phyloP scores from a whole-genome alignment of 75 land plant species.

The Chamaecyparis obtusa region DNA sequence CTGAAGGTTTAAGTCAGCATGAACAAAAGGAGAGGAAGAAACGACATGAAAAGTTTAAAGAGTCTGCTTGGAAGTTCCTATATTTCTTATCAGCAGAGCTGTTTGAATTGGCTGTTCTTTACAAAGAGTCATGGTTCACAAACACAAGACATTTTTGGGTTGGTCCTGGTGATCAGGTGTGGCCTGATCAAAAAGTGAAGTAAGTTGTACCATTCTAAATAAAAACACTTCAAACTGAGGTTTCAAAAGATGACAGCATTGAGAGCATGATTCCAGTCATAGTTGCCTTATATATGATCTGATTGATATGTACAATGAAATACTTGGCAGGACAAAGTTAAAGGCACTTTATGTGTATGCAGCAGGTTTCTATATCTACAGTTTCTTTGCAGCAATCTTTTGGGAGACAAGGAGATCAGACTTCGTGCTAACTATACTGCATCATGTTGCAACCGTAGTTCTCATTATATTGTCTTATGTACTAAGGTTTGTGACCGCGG shows the following conservation, averaged over 20 bases:
- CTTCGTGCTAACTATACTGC: slow-evolving; percentile 81
- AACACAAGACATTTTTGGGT: slow-evolving; percentile 76
- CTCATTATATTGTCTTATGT: slow-evolving; percentile 79
- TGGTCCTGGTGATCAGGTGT: slow-evolving; percentile 87
- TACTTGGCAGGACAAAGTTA: slow-evolving; percentile 65
- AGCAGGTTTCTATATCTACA: slow-evolving; percentile 86
- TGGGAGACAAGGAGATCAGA: slow-evolving; percentile 98
- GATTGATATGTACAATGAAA: background rate
- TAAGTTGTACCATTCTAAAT: slow-evolving; percentile 27
- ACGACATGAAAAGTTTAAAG: slow-evolving; percentile 78
- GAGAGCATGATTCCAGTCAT: background rate
- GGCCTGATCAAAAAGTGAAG: slow-evolving; percentile 93
- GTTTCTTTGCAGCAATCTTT: slow-evolving; percentile 84
- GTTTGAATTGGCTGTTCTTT: slow-evolving; percentile 55
- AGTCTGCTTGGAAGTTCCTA: slow-evolving; percentile 90
- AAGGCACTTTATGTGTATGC: slow-evolving; percentile 77
- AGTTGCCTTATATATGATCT: background rate
- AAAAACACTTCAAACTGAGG: background rate
- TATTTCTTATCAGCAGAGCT: slow-evolving; percentile 76
- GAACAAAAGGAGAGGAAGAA: slow-evolving; percentile 40
- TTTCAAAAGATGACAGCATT: background rate
- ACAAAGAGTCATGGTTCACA: slow-evolving; percentile 86
- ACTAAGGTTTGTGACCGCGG: slow-evolving; percentile 36
- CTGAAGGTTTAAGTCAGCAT: slow-evolving; percentile 8
- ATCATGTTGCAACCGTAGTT: slow-evolving; percentile 73